Percentiles rank a stretch among this genome's conserved stretches.
These are phyloP conservation scores for Handroanthus guayacan DNA, from an alignment of 257 asterid species.

Conservation along the genomic window DNA sequence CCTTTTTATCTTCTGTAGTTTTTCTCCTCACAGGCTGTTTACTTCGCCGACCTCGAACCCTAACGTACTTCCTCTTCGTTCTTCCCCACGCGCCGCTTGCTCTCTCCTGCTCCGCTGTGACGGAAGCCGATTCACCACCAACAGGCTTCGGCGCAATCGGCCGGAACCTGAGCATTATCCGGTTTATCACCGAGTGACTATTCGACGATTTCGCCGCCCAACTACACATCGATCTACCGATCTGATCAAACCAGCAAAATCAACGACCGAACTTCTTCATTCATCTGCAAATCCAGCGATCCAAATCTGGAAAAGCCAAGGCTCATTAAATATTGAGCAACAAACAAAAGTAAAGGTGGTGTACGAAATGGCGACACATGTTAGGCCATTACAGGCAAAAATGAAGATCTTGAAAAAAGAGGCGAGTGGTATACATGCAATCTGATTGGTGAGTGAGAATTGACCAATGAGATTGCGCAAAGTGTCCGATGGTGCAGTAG, in stretches of 20 bases:
- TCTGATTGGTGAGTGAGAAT: constrained; percentile 12
- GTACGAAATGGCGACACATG: constrained; percentile 46
- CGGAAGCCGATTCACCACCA: constrained; percentile 32
- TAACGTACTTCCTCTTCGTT: constrained; percentile 56
- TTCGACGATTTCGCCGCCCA: constrained; percentile 15
- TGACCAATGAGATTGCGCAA: constrained; percentile 40
- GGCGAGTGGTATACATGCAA: background rate
- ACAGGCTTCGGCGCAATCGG: constrained; percentile 68
- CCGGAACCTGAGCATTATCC: constrained; percentile 55
- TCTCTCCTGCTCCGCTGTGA: constrained; percentile 19
- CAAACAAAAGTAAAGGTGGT: constrained; percentile 30
- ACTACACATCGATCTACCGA: constrained; percentile 37
- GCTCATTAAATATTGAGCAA: background rate
- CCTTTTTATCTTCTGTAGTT: background rate
- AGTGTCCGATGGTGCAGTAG: constrained; percentile 36
- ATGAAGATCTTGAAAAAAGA: constrained; percentile 11
- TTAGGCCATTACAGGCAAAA: constrained; percentile 21
- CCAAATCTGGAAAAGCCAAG: constrained; percentile 22
- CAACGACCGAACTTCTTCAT: background rate
- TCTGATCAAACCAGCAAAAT: background rate
- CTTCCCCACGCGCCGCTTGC: constrained; percentile 34
- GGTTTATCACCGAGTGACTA: constrained; percentile 30
- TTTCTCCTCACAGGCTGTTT: constrained; percentile 28
- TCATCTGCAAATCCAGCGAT: constrained; percentile 18
- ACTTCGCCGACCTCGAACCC: constrained; percentile 44